Percentiles rank a stretch among this genome's conserved stretches.
These are phyloP conservation scores for Xylariaceae sp. DNA, from an alignment of 2,329 filamentous ascomycete genomes.

Conservation along the genomic window DNA sequence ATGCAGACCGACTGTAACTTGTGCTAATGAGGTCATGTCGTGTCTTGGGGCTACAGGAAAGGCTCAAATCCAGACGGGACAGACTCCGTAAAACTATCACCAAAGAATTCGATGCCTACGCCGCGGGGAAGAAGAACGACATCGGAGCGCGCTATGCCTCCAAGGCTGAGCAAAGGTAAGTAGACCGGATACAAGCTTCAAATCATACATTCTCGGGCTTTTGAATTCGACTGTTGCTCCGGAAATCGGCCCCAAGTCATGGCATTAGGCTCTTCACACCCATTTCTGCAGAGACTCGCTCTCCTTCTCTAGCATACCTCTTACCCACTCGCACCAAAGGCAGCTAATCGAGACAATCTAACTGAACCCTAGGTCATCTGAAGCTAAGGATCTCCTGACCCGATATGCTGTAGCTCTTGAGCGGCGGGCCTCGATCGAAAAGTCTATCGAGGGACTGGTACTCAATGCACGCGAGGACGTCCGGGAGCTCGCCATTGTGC, in stretches of 20 bases:
- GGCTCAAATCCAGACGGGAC: conserved; percentile 20
- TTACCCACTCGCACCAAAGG: background rate
- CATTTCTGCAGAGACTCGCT: too few species aligned
- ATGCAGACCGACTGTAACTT: background rate
- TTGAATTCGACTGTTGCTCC: too few species aligned
- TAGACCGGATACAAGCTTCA: background rate
- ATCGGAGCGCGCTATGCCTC: conserved; percentile 19
- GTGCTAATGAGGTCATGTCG: conserved; percentile 9
- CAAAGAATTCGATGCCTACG: conserved; percentile 14
- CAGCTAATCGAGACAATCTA: background rate
- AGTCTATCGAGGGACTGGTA: conserved; percentile 10
- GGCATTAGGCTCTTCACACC: too few species aligned
- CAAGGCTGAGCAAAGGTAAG: conserved; percentile 22
- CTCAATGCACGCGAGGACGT: background rate
- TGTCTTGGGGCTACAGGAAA: conserved; percentile 16
- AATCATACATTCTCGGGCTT: background rate
- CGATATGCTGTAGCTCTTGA: conserved; percentile 8
- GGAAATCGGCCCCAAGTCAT: too few species aligned
- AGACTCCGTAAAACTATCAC: conserved; percentile 17
- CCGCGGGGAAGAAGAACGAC: conserved; percentile 13
- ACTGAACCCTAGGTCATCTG: conserved; percentile 2
- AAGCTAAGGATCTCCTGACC: conserved; percentile 8
- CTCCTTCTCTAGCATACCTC: background rate
- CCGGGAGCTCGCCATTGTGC: conserved; percentile 1
- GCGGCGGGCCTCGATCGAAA: conserved; percentile 9